phyloP scores from a whole-genome alignment of 192 early-diverging fungal species.

The Coemansia reversa region DNA sequence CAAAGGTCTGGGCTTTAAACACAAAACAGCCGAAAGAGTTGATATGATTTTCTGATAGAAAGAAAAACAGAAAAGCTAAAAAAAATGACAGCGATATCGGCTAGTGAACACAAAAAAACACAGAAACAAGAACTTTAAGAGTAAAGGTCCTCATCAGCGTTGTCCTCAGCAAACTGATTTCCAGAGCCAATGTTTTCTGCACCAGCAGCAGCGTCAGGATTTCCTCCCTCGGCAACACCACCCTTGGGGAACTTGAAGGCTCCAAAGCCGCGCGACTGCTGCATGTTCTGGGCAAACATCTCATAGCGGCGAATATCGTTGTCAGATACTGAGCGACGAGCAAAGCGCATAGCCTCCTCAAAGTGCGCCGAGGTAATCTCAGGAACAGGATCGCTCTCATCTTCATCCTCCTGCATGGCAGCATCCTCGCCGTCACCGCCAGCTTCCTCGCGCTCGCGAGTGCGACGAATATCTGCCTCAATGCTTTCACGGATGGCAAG shows the following conservation, averaged over 20 bases:
- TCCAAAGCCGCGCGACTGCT: slow-evolving; percentile 92
- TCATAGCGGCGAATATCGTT: slow-evolving; percentile 98
- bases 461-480: slow-evolving; percentile 76
- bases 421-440: slow-evolving; percentile 72
- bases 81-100: background rate
- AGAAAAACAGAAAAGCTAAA: background rate
- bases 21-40: too few relatives aligned
- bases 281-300: slow-evolving; percentile 98
- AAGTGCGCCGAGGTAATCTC: slow-evolving; percentile 94
- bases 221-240: slow-evolving; percentile 37
- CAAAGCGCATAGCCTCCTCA: slow-evolving; percentile 98
- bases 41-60: background rate
- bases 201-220: slow-evolving; percentile 14
- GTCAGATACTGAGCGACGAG: slow-evolving; percentile 92
- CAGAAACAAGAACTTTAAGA: slow-evolving; percentile 16
- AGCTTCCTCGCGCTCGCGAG: slow-evolving; percentile 71
- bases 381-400: slow-evolving; percentile 80
- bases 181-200: slow-evolving; percentile 6
- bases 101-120: background rate
- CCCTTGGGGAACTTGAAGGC: slow-evolving; percentile 93
- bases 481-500: slow-evolving; percentile 96
- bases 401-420: slow-evolving; percentile 61
- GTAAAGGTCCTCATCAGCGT: slow-evolving; percentile 52
- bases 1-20: too few relatives aligned
- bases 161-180: slow-evolving; percentile 49